Evolutionary conservation across 805 yeast genomes (phyloP), one percentile per base, ranked within the genome.

Genomic region (Debaryomyces maramus): DNA sequence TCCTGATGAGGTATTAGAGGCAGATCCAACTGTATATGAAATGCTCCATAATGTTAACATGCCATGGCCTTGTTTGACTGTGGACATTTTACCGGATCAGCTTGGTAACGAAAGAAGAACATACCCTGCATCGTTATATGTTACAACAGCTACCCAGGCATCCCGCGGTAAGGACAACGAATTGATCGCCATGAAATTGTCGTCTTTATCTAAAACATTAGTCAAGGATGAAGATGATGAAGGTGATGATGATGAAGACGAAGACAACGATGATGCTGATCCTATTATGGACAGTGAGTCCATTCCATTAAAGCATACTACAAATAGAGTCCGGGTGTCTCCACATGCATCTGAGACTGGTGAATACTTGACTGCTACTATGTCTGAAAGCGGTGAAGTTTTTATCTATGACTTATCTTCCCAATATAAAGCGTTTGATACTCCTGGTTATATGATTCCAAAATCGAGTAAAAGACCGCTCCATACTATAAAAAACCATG

Each of bases 1-100:
- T 1, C 95, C 96, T 2, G 96, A 88, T 67, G 98, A 93, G 69
- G 95, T 85, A 9, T 73, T 93, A 58, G 97, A 91, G 67, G 96
- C 98, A 1, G 99, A 93, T 66, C 96, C 96, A 32, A 72, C 89
- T 6, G 97, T 91, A 3, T 93, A 93, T 61, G 96, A 91, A 56
- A 93, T 93, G 98, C 70, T 93, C 42, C 99, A 93, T 63, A 87
- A 86, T 53, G 88, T 91, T 44, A 87, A 87, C 61, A 70, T 91
- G 63, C 95, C 96, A 53, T 93, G 98, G 98, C 98, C 99, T 9
- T 89, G 97, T 67, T 68, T 93, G 58, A 88, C 97, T 3, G 72
- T 93, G 44, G 98, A 91, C 57, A 69, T 93, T 15, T 67, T 93
- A 38, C 96, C 96, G 5, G 99, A 93, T 60, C 70, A 72, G 38